Evolutionary conservation across 2,329 filamentous ascomycete species (phyloP).

Genomic region (Tolypocladium endophyticum): DNA sequence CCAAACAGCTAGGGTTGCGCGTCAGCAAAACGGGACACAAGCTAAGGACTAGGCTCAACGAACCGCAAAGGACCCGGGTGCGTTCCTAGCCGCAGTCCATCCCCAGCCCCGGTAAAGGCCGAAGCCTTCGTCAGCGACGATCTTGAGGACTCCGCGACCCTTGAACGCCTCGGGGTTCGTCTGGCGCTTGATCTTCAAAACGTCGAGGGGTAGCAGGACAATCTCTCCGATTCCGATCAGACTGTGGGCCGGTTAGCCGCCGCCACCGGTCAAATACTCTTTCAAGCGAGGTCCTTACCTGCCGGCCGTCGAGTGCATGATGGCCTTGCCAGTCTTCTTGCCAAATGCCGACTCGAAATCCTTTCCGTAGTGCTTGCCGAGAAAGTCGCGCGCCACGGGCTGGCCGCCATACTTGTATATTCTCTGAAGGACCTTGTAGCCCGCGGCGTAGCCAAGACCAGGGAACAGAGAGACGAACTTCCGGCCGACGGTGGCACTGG

Average conservation of each 20-base stretch:
- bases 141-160: constrained; percentile 80
- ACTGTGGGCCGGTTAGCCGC: constrained; percentile 32
- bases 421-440: constrained; percentile 94
- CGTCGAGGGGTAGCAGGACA: constrained; percentile 85
- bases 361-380: constrained; percentile 66
- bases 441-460: constrained; percentile 90
- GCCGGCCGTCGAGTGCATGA: constrained; percentile 94
- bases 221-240: constrained; percentile 97
- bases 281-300: constrained; percentile 40
- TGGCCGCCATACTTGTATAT: constrained; percentile 99
- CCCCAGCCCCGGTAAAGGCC: constrained; percentile 92
- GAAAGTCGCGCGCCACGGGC: constrained; percentile 85
- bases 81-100: constrained; percentile 95
- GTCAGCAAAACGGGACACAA: neutral
- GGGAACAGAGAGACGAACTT: constrained; percentile 97
- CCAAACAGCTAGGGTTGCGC: constrained; percentile 66
- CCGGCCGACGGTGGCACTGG: constrained; percentile 52
- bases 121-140: constrained; percentile 88
- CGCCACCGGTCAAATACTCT: neutral
- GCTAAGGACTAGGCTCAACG: constrained; percentile 21
- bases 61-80: constrained; percentile 92
- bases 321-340: constrained; percentile 94
- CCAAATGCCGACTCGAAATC: constrained; percentile 86
- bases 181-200: constrained; percentile 98
- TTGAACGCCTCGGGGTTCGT: constrained; percentile 98